Conservation (phyloP, 2,329 filamentous ascomycete genomes). For the Tympanopsis confertula region DNA sequence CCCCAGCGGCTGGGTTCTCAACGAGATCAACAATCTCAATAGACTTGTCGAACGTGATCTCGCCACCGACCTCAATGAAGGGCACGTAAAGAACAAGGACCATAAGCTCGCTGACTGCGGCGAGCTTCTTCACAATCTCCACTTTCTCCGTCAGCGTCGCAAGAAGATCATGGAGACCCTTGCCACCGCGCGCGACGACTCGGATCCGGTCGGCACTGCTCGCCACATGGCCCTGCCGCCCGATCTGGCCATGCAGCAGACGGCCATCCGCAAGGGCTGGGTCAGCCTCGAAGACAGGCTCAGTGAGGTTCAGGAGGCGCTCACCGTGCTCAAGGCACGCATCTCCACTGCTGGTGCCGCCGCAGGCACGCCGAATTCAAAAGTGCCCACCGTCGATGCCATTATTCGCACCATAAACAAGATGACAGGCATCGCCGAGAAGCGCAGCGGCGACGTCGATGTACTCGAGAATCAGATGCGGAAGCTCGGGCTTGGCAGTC, state of each 20-base stretch:
- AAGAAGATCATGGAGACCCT: conserved; percentile 69
- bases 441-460: conserved; percentile 81
- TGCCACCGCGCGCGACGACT: conserved; percentile 59
- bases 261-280: conserved; percentile 68
- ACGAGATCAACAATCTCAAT: conserved; percentile 62
- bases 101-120: conserved; percentile 58
- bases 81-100: conserved; percentile 56
- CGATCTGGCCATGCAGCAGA: conserved; percentile 75
- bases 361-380: conserved; percentile 28
- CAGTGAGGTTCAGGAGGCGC: conserved; percentile 66
- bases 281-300: conserved; percentile 64
- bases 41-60: conserved; percentile 54
- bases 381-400: conserved; percentile 76
- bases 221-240: conserved; percentile 67
- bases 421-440: conserved; percentile 86
- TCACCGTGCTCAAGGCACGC: conserved; percentile 69
- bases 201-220: conserved; percentile 51
- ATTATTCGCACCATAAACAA: conserved; percentile 84
- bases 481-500: conserved; percentile 44
- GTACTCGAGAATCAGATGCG: conserved; percentile 79
- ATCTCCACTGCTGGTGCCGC: conserved; percentile 47
- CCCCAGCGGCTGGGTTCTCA: conserved; percentile 60
- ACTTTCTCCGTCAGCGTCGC: conserved; percentile 61
- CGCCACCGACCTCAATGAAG: conserved; percentile 49
- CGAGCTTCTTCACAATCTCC: conserved; percentile 58